Conservation (phyloP, 1,139 yeast genomes). For the Magnusiomyces suaveolens region DNA sequence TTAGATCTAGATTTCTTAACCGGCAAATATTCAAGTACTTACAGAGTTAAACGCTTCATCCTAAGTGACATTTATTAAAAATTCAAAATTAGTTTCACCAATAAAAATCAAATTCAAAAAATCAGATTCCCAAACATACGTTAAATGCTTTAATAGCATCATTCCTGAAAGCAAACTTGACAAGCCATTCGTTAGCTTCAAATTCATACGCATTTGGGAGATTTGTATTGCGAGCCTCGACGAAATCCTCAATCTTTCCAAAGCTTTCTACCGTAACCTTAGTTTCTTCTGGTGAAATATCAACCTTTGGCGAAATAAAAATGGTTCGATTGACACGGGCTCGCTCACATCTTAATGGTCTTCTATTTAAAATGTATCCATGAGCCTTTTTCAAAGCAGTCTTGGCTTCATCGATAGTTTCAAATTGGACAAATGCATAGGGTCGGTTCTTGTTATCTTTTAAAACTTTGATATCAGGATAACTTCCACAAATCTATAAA, state of each 20-base stretch:
- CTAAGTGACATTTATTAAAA: background rate
- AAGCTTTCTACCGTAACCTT: constrained; percentile 38
- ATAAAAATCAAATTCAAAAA: background rate
- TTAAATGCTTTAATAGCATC: constrained; percentile 88
- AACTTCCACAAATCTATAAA: constrained; percentile 52
- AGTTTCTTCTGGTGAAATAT: constrained; percentile 26
- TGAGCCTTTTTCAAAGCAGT: constrained; percentile 62
- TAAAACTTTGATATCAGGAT: constrained; percentile 66
- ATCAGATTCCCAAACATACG: background rate
- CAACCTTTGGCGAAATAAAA: constrained; percentile 31
- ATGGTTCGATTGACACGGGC: constrained; percentile 87
- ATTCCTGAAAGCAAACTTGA: constrained; percentile 73
- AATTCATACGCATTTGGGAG: constrained; percentile 14
- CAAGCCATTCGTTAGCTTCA: constrained; percentile 52
- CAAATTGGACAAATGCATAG: constrained; percentile 86
- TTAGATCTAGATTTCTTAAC: background rate
- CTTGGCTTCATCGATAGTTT: constrained; percentile 59
- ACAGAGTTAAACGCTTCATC: constrained; percentile 1
- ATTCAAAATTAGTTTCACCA: background rate
- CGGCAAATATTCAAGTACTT: background rate
- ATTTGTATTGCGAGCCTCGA: constrained; percentile 25
- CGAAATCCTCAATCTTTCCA: constrained; percentile 68
- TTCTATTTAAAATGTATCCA: constrained; percentile 57
- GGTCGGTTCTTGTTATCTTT: constrained; percentile 79
- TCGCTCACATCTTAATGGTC: constrained; percentile 75